Base-by-base conservation (phyloP, 177 flowering plant genomes). In the Vitis hybrid region DNA sequence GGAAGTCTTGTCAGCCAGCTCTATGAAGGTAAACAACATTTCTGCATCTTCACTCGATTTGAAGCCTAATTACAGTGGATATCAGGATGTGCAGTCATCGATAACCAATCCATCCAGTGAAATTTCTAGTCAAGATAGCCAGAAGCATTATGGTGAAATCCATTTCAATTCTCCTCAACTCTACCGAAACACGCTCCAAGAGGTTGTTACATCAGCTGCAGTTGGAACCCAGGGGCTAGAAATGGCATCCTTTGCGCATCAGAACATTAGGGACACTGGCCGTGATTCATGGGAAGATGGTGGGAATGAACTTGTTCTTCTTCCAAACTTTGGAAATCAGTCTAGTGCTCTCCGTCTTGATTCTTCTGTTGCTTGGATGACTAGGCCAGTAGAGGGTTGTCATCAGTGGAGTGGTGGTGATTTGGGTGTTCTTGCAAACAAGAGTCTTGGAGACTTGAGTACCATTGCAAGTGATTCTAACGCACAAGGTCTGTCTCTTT, bases 401-500 rank as follows among this genome's bases (percentile, higher is more conserved):
- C 73, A 65, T 65, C 76, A 63, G 3, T 79, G 84, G 85, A 68
- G 69, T 53, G 67, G 69, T 53, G 67, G 76, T 49, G 80, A 78
- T 61, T 27, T 74, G 61, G 82, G 71, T 35, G 77, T 71, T 53
- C 55, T 54, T 6, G 62, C 65, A 8, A 65, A 53, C 27, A 79
- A 75, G 65, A 67, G 50, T 11, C 77, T 17, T 35, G 65, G 61
- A 66, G 71, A 67, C 2, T 7, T 55, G 66, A 13, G 72, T 41
- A 69, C 17, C 18, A 61, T 54, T 21, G 74, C 61, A 4, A 61
- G 64, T 66, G 84, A 82, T 72, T 72, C 77, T 30, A 68, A 71
- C 18, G 49, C 81, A 4, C 87, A 83, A 49, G 87, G 86, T 11
- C 65, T 91, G 21, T 79, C 89, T 13, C 73, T 91, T 21, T 86